A percentile compares a stretch with the other conserved stretches of the same genome.
phyloP scores from a whole-genome alignment of 1,284 basidiomycete species.

The Volvariella surrecta region DNA sequence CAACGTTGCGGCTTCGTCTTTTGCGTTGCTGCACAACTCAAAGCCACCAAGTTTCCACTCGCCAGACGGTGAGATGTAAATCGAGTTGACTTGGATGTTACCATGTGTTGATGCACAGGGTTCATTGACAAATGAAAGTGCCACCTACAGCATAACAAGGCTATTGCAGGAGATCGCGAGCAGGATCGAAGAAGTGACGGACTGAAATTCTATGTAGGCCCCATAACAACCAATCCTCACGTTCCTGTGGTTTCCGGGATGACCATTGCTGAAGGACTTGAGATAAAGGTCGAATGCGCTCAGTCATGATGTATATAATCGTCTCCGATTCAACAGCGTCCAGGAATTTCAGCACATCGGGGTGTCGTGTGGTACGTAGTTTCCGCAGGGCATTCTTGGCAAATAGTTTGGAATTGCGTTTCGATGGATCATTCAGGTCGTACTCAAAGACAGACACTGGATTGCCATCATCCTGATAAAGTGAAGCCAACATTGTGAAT shows the following conservation, averaged over 20 bases:
- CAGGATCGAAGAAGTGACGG: conserved; percentile 21
- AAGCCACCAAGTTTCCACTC: conserved; percentile 98
- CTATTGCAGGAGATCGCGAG: conserved; percentile 6
- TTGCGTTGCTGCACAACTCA: conserved; percentile 79
- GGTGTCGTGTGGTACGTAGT: conserved; percentile 87
- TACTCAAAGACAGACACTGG: conserved; percentile 88
- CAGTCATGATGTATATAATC: conserved; percentile 89
- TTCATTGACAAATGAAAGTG: conserved; percentile 87
- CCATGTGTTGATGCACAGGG: conserved; percentile 85
- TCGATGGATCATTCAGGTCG: conserved; percentile 56
- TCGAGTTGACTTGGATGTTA: conserved; percentile 67
- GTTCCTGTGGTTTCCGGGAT: conserved; percentile 52
- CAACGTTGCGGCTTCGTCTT: conserved; percentile 68
- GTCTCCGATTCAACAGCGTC: conserved; percentile 88
- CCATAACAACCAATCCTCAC: conserved; percentile 91
- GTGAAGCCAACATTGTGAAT: conserved; percentile 8
- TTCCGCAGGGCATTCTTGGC: conserved; percentile 91
- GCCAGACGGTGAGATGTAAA: conserved; percentile 87
- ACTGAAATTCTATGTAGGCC: conserved; percentile 88
- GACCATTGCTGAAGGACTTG: conserved; percentile 59
- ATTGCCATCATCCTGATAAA: conserved; percentile 74
- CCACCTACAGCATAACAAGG: conserved; percentile 46
- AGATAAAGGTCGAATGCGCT: conserved; percentile 77
- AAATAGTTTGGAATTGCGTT: conserved; percentile 58
- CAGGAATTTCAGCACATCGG: conserved; percentile 92